These are phyloP conservation scores for Hymenoscyphus repandus DNA, from an alignment of 2,329 filamentous ascomycete genomes.

Conservation along the genomic window DNA sequence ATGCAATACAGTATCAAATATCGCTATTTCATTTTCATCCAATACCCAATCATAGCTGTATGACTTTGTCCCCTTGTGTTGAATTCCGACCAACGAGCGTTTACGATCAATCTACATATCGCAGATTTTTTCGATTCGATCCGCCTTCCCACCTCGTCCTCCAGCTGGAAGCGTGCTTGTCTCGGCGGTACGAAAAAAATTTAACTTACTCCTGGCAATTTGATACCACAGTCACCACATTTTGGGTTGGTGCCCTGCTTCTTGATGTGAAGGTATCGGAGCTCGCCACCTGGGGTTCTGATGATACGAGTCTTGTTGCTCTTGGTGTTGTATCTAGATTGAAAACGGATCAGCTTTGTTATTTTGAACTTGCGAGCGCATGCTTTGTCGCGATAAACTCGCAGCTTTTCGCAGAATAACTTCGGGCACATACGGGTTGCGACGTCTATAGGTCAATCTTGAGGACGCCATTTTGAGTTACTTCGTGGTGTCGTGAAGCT, in stretches of 20 bases:
- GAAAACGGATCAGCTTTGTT: not conserved
- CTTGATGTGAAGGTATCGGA: slow-evolving; percentile 98
- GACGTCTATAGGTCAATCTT: slow-evolving; percentile 53
- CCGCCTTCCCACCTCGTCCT: not conserved
- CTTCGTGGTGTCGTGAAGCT: slow-evolving; percentile 34
- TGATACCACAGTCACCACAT: slow-evolving; percentile 98
- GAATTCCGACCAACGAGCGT: too few relatives aligned
- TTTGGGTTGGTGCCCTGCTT: slow-evolving; percentile 98
- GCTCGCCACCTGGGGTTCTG: slow-evolving; percentile 94
- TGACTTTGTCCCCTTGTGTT: not conserved
- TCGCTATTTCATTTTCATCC: not conserved
- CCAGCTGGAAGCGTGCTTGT: not conserved
- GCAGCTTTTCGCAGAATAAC: not conserved
- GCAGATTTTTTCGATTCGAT: too few relatives aligned
- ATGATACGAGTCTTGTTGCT: slow-evolving; percentile 95
- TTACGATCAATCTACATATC: too few relatives aligned
- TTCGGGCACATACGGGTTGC: slow-evolving; percentile 62
- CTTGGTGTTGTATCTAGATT: slow-evolving; percentile 85
- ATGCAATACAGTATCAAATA: too few relatives aligned
- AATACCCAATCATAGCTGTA: not conserved
- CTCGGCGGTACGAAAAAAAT: slow-evolving; percentile 3
- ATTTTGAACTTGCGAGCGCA: not conserved
- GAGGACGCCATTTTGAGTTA: slow-evolving; percentile 43
- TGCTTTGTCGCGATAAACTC: not conserved
- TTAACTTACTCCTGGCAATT: slow-evolving; percentile 91